Conservation (phyloP, 345 rosid species). For the Conringia planisiliqua region DNA sequence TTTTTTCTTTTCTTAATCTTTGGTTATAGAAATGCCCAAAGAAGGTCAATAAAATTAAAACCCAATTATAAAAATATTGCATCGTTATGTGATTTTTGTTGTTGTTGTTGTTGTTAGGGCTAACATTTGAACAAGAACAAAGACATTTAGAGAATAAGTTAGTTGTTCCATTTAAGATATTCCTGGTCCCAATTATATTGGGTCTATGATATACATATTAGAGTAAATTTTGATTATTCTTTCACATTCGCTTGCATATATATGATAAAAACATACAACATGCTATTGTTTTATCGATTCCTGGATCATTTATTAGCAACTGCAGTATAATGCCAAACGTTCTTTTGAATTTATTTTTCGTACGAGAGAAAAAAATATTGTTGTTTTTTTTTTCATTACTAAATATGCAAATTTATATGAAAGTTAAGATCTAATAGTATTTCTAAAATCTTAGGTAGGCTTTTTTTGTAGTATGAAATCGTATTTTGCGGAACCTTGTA, state of each 20-base stretch:
- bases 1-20: background rate
- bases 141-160: constrained; percentile 19
- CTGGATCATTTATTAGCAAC: constrained; percentile 22
- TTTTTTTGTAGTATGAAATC: no score
- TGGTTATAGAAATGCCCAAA: background rate
- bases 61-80: background rate
- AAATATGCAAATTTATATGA: background rate
- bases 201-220: constrained; percentile 14
- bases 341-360: background rate
- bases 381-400: background rate
- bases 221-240: constrained; percentile 25
- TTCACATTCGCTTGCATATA: constrained; percentile 8
- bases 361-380: background rate
- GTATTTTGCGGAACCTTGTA: no score
- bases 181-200: constrained; percentile 28
- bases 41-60: background rate
- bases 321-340: background rate
- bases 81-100: background rate
- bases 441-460: no score
- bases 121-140: background rate
- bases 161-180: constrained; percentile 27
- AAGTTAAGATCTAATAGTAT: no score
- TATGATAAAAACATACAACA: constrained; percentile 29
- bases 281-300: constrained; percentile 6
- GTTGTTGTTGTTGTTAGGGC: no score